Base-by-base conservation (phyloP, 2,329 filamentous ascomycete genomes). In the Paraconiothyrium brasiliense region DNA sequence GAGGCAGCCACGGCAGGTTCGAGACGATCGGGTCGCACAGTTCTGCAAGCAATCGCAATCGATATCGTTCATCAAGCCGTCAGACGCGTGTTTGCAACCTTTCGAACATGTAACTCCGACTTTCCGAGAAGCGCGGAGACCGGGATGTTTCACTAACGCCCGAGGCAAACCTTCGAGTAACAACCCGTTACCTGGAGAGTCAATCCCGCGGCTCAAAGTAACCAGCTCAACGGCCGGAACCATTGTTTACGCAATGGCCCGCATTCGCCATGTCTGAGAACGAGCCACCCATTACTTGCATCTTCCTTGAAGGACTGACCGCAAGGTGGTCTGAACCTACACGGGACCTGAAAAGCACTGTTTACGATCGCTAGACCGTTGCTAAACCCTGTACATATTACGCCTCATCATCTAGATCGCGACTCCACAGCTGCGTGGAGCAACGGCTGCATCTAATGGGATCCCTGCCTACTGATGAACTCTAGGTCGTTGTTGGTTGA, bases 201-300 rank as follows among this genome's bases (percentile, higher is more conserved):
- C 11, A 5, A 7, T 43, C 9, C 35, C 34, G 39, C 27, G 22
- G 24, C 22, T 30, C 8, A 41, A 55, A 43, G 35, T 13, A 16
- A 41, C 41, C 24, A 27, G 10, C 35, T 55, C 16, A 50, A 20
- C 46, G 13, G 47, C n/a, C 30, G 16, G 24, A 16, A 14, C 34
- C 14, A 39, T 14, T n/a, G 30, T 47, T 56, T 56, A 35, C 43
- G 20, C 30, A 24, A 20, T 47, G 41, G 3, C 41, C 32, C 30
- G n/a, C 54, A 37, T 30, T 24, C 54, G 43, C 54, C 54, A 55
- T 55, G 52, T 56, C 37, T 50, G 35, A 57, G 55, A 27, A 20
- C 5, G 13, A 41, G 55, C 55, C 55, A 22, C 27, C 9, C 16
- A 14, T 22, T 43, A 46, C 27, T 20, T 46, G 48, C n/a, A 24